Conservation (phyloP, 257 asterid species). For the Craterostigma plantagineum region DNA sequence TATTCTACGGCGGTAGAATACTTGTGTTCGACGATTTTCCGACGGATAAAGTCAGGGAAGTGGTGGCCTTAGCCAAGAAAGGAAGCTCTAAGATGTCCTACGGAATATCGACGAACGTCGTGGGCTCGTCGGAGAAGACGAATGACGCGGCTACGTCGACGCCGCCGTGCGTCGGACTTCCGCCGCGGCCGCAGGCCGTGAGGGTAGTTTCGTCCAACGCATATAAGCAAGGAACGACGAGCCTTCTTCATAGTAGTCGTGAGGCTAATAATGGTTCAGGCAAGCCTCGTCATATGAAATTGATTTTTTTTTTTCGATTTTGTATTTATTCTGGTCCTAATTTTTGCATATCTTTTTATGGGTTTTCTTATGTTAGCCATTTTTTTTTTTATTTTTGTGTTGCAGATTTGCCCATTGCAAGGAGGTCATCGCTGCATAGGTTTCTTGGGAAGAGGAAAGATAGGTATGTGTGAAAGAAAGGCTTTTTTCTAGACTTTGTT, state of each 20-base stretch:
- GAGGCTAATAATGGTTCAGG: slow-evolving; percentile 30
- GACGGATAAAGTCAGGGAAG: slow-evolving; percentile 26
- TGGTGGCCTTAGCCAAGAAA: slow-evolving; percentile 24
- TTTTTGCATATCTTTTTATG: no score
- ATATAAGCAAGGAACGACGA: slow-evolving; percentile 10
- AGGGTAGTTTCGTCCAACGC: slow-evolving; percentile 11
- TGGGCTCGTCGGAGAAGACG: slow-evolving; percentile 4
- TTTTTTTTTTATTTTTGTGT: not conserved
- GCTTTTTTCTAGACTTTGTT: no score
- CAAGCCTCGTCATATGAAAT: slow-evolving; percentile 1
- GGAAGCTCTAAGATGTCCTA: slow-evolving; percentile 10
- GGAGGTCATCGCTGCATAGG: slow-evolving; percentile 53
- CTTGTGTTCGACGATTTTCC: slow-evolving; percentile 32
- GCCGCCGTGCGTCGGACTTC: slow-evolving; percentile 9
- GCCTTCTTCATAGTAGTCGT: slow-evolving; percentile 7
- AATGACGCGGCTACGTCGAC: no score
- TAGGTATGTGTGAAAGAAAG: slow-evolving; percentile 18
- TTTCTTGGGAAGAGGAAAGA: slow-evolving; percentile 52
- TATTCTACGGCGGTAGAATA: slow-evolving; percentile 31
- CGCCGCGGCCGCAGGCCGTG: slow-evolving; percentile 14
- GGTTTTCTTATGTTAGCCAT: no score
- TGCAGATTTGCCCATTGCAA: slow-evolving; percentile 74
- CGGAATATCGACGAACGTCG: slow-evolving; percentile 11
- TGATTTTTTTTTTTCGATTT: no score
- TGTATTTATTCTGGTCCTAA: no score